Base-by-base conservation (phyloP, 495 filamentous ascomycete species). In the Neurospora terricola region DNA sequence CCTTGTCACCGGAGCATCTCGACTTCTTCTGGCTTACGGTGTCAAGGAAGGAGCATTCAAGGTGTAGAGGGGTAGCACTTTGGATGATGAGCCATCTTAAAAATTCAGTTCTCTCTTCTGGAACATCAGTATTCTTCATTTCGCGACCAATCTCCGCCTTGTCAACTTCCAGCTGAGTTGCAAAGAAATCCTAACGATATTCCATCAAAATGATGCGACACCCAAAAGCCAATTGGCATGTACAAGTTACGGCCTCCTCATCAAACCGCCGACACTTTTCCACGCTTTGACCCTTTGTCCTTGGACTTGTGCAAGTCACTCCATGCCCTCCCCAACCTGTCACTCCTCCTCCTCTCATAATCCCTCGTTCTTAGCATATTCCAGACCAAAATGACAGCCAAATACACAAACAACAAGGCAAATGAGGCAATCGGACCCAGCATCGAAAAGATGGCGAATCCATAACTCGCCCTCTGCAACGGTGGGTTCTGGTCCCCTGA, bases 391-490 rank as follows among this genome's bases (percentile, higher is more conserved):
- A 34, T 16, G 0, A 66, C 14, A 0, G 34, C 5, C 12, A 66
- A 8, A 27, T 18, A 66, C 54, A 66, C 12, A 18, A 66, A 66
- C 54, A 34, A 66, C 0, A 66, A 34, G 0, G 14, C 27, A 18
- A 34, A 66, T 27, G 27, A 2, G 14, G 54, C 54, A 66, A 82
- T 38, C 1, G 81, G 80, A 10, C 76, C 79, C n/a, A 83, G 54
- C 54, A 81, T 82, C 2, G 84, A 82, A 73, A 88, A 89, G 0
- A 90, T 77, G 6, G 84, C 83, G 74, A 90, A 88, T 0, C 86
- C 87, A 75, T 86, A 88, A 2, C 84, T 83, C 3, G 79, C 84
- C 37, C 75, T 69, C 71, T 86, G 82, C 73, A 90, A 90, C 1
- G 80, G 37, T 6, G 72, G 43, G 72, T 54, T 54, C n/a, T 23